A percentile compares a stretch with the other conserved stretches of the same genome.
phyloP scores from a whole-genome alignment of 2,329 filamentous ascomycete genomes.

The Aspergillus arachidicola region DNA sequence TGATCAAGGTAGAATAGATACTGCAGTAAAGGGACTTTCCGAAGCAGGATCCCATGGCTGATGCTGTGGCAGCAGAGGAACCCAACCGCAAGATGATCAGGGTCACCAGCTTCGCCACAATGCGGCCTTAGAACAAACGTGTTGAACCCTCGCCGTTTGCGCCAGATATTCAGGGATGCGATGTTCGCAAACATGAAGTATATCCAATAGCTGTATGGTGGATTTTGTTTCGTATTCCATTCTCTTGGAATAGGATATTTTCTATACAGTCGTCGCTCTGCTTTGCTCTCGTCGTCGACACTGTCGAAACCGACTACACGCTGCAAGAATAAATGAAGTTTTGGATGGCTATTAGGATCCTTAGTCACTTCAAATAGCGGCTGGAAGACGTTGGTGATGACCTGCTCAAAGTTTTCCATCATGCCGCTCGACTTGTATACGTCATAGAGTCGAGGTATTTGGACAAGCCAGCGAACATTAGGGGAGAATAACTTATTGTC shows the following conservation, averaged over 20 bases:
- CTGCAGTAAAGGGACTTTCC: constrained; percentile 91
- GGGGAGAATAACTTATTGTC: constrained; percentile 98
- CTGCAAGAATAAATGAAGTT: constrained; percentile 92
- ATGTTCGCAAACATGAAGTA: constrained; percentile 97
- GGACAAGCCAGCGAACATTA: constrained; percentile 95
- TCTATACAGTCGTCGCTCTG: constrained; percentile 88
- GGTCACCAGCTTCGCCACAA: constrained; percentile 95
- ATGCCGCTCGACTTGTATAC: constrained; percentile 89
- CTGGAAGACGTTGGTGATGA: constrained; percentile 88
- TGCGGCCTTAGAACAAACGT: constrained; percentile 92
- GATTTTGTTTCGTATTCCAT: constrained; percentile 93
- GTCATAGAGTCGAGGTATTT: constrained; percentile 91
- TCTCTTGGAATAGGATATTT: constrained; percentile 90
- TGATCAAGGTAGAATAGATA: constrained; percentile 98
- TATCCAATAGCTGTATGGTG: constrained; percentile 98
- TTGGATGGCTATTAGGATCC: constrained; percentile 82
- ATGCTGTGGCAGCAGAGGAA: constrained; percentile 95
- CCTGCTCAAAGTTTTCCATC: constrained; percentile 87
- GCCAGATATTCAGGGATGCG: constrained; percentile 86
- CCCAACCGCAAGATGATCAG: constrained; percentile 90
- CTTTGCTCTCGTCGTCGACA: constrained; percentile 97
- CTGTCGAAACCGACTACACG: constrained; percentile 96
- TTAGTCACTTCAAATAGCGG: constrained; percentile 93
- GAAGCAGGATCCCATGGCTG: constrained; percentile 86
- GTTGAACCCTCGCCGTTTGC: constrained; percentile 90